Evolutionary conservation across 139 green algal species (phyloP).

Genomic region (Chlorella sorokiniana): DNA sequence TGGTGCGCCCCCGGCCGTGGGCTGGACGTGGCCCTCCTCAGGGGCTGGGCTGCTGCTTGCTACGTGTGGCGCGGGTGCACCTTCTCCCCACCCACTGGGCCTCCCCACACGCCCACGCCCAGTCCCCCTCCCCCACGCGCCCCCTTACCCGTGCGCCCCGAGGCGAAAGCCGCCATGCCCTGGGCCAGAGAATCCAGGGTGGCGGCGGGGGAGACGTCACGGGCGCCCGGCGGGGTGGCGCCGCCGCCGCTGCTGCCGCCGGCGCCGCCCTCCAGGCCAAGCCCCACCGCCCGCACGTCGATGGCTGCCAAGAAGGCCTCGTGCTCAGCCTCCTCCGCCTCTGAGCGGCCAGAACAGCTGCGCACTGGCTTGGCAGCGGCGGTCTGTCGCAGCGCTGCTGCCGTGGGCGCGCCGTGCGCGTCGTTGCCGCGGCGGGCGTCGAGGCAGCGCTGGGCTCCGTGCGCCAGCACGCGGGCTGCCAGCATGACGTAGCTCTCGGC

Average conservation of each 20-base stretch:
- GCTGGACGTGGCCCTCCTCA: too few relatives aligned
- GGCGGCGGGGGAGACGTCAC: neutral
- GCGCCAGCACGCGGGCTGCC: slow-evolving; percentile 9
- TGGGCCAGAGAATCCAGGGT: neutral
- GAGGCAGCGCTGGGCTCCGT: slow-evolving; percentile 4
- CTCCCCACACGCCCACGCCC: neutral
- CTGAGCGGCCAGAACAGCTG: too few relatives aligned
- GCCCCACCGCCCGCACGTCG: neutral
- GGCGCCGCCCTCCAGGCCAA: neutral
- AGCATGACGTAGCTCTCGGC: slow-evolving; percentile 15
- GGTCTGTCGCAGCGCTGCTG: too few relatives aligned
- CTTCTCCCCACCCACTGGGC: too few relatives aligned
- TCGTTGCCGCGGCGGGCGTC: neutral
- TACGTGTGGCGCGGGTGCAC: neutral
- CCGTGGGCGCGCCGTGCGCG: neutral
- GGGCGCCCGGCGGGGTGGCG: neutral
- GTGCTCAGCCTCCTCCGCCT: neutral
- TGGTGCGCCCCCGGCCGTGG: too few relatives aligned
- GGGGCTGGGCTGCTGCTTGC: too few relatives aligned
- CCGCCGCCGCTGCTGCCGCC: neutral
- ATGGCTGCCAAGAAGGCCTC: neutral
- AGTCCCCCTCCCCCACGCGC: neutral
- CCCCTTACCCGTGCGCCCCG: neutral
- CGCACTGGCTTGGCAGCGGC: too few relatives aligned
- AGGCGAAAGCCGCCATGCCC: neutral